Conservation (phyloP, 2,329 filamentous ascomycete genomes). For the Aspergillus calidoustus region DNA sequence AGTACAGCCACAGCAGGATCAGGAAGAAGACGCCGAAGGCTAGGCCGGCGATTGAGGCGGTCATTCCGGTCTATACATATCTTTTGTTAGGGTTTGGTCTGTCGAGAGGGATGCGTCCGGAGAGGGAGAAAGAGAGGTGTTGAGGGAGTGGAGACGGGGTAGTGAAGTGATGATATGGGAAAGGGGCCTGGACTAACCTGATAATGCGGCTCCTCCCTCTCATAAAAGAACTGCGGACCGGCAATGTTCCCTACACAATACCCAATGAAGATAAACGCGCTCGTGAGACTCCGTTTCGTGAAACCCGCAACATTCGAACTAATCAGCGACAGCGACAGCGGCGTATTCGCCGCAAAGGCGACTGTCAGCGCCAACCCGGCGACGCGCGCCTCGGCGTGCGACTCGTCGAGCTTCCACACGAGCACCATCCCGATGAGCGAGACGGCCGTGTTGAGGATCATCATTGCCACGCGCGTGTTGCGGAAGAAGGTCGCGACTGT, state of each 20-base stretch:
- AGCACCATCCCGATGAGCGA: conserved; percentile 39
- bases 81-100: too few relatives aligned
- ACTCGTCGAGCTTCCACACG: conserved; percentile 35
- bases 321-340: conserved; percentile 40
- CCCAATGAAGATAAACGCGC: conserved; percentile 55
- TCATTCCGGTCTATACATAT: conserved; percentile 45
- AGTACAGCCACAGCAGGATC: conserved; percentile 33
- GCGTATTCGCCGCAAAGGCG: conserved; percentile 41
- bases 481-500: conserved; percentile 34
- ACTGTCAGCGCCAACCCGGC: conserved; percentile 36
- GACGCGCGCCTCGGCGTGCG: conserved; percentile 33
- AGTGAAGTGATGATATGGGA: too few relatives aligned
- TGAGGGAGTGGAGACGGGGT: too few relatives aligned
- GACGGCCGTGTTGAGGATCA: conserved; percentile 37
- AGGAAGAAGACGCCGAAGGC: conserved; percentile 37
- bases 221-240: conserved; percentile 40
- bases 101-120: too few relatives aligned
- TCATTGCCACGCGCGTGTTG: conserved; percentile 36
- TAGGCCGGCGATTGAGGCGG: conserved; percentile 36
- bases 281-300: conserved; percentile 41
- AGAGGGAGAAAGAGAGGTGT: too few relatives aligned
- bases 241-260: conserved; percentile 42
- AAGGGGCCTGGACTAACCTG: too few relatives aligned
- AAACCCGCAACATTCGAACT: conserved; percentile 43
- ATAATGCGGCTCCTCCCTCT: conserved; percentile 38